Evolutionary conservation across 2,329 filamentous ascomycete genomes (phyloP).

Genomic region (Pyricularia sp.): DNA sequence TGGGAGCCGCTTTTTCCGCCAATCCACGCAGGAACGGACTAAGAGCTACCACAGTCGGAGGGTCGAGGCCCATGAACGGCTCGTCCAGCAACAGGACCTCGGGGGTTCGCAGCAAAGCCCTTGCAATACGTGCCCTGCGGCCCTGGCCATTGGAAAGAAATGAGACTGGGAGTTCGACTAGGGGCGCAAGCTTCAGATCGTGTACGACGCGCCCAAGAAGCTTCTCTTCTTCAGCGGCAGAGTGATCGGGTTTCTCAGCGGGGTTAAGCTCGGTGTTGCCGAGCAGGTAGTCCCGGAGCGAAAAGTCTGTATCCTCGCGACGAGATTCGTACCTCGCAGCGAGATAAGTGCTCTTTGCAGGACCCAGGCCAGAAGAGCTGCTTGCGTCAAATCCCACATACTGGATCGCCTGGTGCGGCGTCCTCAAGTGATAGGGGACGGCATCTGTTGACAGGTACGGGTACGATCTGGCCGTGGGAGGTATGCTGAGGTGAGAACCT

Average conservation of each 20-base stretch:
- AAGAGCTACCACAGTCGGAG: constrained; percentile 63
- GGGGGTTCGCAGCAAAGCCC: constrained; percentile 68
- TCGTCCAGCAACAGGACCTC: constrained; percentile 83
- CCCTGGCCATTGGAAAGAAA: constrained; percentile 94
- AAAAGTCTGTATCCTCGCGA: constrained; percentile 81
- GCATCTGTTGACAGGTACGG: constrained; percentile 63
- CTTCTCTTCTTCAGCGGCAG: constrained; percentile 28
- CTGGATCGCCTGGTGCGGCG: constrained; percentile 60
- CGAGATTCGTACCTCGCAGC: constrained; percentile 85
- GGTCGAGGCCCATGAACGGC: constrained; percentile 93
- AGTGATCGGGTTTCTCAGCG: constrained; percentile 34
- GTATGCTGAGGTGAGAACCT: constrained; percentile 66
- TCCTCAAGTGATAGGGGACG: constrained; percentile 45
- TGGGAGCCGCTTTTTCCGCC: constrained; percentile 56
- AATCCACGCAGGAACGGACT: constrained; percentile 62
- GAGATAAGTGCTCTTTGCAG: constrained; percentile 65
- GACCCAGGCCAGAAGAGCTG: constrained; percentile 38
- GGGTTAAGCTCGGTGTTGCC: constrained; percentile 81
- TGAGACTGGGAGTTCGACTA: constrained; percentile 74
- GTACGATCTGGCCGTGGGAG: constrained; percentile 66
- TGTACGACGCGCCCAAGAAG: constrained; percentile 50
- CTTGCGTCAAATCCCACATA: constrained; percentile 84
- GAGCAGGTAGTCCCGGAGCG: constrained; percentile 67
- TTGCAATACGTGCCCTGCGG: constrained; percentile 76
- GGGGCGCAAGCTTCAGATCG: constrained; percentile 58